phyloP scores from a whole-genome alignment of 2,329 filamentous ascomycete genomes.

The Colletotrichum chrysophilum region DNA sequence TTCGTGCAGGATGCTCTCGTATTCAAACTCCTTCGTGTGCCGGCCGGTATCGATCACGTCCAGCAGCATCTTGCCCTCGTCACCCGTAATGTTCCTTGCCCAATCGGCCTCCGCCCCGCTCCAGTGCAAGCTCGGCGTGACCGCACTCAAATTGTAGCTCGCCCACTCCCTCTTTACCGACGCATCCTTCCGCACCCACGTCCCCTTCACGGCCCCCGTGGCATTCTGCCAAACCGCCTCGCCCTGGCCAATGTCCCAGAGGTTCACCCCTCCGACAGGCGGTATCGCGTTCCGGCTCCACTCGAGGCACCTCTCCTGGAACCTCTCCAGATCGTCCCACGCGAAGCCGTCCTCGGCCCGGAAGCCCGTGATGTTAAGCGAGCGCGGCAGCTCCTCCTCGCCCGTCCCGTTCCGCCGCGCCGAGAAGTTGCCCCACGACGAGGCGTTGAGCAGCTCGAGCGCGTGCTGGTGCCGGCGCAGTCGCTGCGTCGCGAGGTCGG shows the following conservation, averaged over 20 bases:
- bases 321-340: conserved; percentile 75
- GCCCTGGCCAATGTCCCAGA: conserved; percentile 41
- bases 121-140: conserved; percentile 72
- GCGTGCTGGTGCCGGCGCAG: conserved; percentile 57
- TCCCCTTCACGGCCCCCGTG: conserved; percentile 77
- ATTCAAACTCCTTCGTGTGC: conserved; percentile 51
- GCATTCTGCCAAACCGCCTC: conserved; percentile 75
- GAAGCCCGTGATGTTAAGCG: conserved; percentile 79
- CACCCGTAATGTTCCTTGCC: conserved; percentile 81
- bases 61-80: conserved; percentile 71
- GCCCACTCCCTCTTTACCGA: conserved; percentile 50
- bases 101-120: conserved; percentile 64
- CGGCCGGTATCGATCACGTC: conserved; percentile 56
- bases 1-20: conserved; percentile 42
- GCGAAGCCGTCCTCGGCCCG: conserved; percentile 75
- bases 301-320: conserved; percentile 68
- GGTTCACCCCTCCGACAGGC: conserved; percentile 41
- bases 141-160: conserved; percentile 68
- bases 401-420: conserved; percentile 37
- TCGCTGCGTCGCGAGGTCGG: conserved; percentile 35
- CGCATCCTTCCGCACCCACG: conserved; percentile 69
- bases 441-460: conserved; percentile 58
- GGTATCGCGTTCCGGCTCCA: conserved; percentile 61
- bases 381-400: conserved; percentile 36
- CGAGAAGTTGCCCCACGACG: conserved; percentile 65